Evolutionary conservation across 805 yeast species (phyloP).

Genomic region (Kuraishia hungarica): DNA sequence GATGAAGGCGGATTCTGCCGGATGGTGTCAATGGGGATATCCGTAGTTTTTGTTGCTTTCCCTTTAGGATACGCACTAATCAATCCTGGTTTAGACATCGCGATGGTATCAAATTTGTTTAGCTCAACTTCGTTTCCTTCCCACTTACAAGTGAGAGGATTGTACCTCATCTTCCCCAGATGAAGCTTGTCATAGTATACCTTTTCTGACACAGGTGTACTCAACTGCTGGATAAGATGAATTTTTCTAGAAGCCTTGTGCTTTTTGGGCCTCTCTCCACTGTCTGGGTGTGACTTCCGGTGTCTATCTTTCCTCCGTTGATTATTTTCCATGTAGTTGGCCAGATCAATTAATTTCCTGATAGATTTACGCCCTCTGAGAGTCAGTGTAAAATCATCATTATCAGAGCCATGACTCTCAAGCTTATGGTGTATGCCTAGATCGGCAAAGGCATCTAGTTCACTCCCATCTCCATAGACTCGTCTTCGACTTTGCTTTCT

Average conservation of each 20-base stretch:
- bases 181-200: not conserved
- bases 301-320: not conserved
- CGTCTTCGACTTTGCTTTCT: not conserved
- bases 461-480: constrained; percentile 14
- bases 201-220: constrained; percentile 2
- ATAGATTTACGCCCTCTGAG: constrained; percentile 7
- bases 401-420: constrained; percentile 8
- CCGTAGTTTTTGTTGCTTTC: constrained; percentile 18
- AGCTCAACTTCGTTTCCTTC: constrained; percentile 59
- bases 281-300: not conserved
- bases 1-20: not conserved
- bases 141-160: constrained; percentile 46
- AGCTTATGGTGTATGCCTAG: constrained; percentile 8
- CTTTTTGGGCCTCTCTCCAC: constrained; percentile 1
- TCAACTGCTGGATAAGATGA: constrained; percentile 6
- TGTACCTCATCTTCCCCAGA: constrained; percentile 34
- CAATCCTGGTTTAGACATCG: constrained; percentile 19
- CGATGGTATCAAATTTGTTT: constrained; percentile 35
- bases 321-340: constrained; percentile 8
- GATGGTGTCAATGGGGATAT: not conserved
- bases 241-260: constrained; percentile 1
- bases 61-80: constrained; percentile 6
- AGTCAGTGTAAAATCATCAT: constrained; percentile 6
- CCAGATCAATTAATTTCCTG: constrained; percentile 7
- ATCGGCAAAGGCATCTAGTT: constrained; percentile 16